Evolutionary conservation across 2,329 filamentous ascomycete genomes (phyloP).

Genomic region (Aspergillus pseudoviridinutans): DNA sequence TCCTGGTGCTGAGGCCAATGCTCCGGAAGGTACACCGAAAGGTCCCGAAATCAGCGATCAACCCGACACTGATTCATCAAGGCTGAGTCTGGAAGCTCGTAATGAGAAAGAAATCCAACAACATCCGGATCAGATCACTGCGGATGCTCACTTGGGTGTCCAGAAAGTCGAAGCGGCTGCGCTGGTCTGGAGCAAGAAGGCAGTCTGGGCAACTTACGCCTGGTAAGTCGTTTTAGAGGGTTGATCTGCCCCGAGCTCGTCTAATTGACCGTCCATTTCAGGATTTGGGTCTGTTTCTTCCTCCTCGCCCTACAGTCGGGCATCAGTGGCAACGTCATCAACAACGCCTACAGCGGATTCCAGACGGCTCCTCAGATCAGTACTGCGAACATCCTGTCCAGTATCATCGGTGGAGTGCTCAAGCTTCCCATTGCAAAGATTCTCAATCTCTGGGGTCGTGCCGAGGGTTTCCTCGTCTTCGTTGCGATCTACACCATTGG

Average conservation of each 20-base stretch:
- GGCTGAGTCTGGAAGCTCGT: conserved; percentile 23
- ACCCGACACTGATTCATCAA: conserved; percentile 14
- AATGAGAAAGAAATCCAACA: conserved; percentile 26
- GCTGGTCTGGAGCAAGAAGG: conserved; percentile 43
- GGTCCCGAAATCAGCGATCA: background rate
- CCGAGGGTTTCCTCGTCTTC: conserved; percentile 54
- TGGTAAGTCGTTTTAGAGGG: conserved; percentile 20
- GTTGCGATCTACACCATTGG: conserved; percentile 45
- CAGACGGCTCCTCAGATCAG: conserved; percentile 46
- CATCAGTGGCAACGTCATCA: conserved; percentile 41
- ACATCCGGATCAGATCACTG: conserved; percentile 22
- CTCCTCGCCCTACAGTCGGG: conserved; percentile 43
- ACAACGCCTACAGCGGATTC: conserved; percentile 52
- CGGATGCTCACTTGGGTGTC: conserved; percentile 39
- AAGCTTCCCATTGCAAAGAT: conserved; percentile 62
- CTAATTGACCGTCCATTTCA: conserved; percentile 20
- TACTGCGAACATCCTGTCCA: conserved; percentile 53
- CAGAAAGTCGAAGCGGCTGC: conserved; percentile 46
- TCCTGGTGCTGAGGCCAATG: background rate
- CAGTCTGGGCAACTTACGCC: conserved; percentile 30
- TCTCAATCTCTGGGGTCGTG: conserved; percentile 60
- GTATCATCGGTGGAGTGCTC: conserved; percentile 54
- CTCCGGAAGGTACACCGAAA: background rate
- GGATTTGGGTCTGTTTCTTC: conserved; percentile 47
- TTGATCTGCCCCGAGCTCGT: background rate